Evolutionary conservation across 202 grass and related monocot genomes (phyloP), one percentile per base, ranked within the genome.

Genomic region (Setaria italica): DNA sequence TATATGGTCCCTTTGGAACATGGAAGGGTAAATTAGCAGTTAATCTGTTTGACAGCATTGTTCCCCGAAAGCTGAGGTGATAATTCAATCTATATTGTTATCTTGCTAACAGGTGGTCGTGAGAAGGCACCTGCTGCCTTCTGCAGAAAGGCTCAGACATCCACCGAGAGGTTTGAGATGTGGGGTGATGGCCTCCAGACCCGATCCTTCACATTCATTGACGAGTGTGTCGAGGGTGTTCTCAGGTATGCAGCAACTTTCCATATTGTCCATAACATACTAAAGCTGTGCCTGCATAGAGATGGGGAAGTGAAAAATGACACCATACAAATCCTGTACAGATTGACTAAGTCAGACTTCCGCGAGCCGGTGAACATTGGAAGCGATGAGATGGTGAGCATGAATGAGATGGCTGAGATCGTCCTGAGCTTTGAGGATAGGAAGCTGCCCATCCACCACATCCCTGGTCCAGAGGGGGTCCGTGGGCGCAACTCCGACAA

Each of bases 1-100:
- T 99, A 45, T 99, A 99, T 76, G 96, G 96, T 33, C 96, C 96
- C 43, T 99, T 94, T 25, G 96, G 96, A 69, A 99, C 93, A 89
- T 99, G 96, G 96, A 99, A 99, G 90, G 93, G 96, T 96, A 88
- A 62, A 48, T 10, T 14, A 75, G 37, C 58, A 13, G 67, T 64
- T 58, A n/a, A 58, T 21, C 55, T 3, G n/a, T 58, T n/a, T 58
- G 55, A 58, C 19, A 58, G 55, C 8, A 21, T 9, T n/a, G 33
- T 51, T 57, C 71, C 78, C 34, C 1, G 9, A 16, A 48, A 47
- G 62, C 21, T 7, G 32, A 39, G 59, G 67, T 12, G 12, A 51
- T 90, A 48, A 16, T 86, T 70, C 15, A 50, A 46, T 79, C 13
- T 82, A 30, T 50, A 75, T 62, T 64, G 49, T 57, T 43, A 41